Base-by-base conservation (phyloP, 2,329 filamentous ascomycete genomes). In the Sphaerulina vaccinii region DNA sequence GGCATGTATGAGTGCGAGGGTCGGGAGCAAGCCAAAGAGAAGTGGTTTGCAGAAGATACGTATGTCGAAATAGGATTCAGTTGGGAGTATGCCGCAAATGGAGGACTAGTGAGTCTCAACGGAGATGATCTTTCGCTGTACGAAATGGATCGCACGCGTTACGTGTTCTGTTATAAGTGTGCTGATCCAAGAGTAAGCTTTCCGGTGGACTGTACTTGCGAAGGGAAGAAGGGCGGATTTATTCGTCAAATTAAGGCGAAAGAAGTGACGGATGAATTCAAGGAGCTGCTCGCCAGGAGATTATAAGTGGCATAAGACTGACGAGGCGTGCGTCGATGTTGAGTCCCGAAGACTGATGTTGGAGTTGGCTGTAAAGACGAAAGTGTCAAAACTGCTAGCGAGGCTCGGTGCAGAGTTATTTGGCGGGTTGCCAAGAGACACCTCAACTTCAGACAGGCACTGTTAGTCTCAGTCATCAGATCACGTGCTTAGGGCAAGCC, bases 41-140 rank as follows among this genome's bases (percentile, higher is more conserved):
- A 36, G 13, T 49, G 39, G 16, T 39, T 49, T 22, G 37, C 22
- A 23, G 45, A 27, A 5, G 27, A 49, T 7, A 22, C 23, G 8
- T 49, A 40, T 23, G 45, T 39, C 5, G 45, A 49, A 6, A 40
- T 40, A 10, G 45, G 45, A 1, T 49, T 49, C 9, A 29, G 35
- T 9, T 49, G 45, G 45, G 45, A 49, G 22, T 24, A 40, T 11
- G 45, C 27, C 5, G 45, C 27, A 10, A 24, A 40, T 16, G 45
- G 45, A 13, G 45, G 45, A 0, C 40, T 49, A 13, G 5, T 40
- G 36, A 36, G 33, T n/a, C 9, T 49, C 5, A 24, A 40, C n/a
- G 19, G 5, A 13, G 4, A 32, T 11, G 27, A 32, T 11, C 9
- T 32, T 1, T n/a, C 4, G 27, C 9, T 32, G 27, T 13, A 32